These are phyloP conservation scores for Chrysochromulina tobinii DNA, from an alignment of 78 protist genomes.

Conservation along the genomic window DNA sequence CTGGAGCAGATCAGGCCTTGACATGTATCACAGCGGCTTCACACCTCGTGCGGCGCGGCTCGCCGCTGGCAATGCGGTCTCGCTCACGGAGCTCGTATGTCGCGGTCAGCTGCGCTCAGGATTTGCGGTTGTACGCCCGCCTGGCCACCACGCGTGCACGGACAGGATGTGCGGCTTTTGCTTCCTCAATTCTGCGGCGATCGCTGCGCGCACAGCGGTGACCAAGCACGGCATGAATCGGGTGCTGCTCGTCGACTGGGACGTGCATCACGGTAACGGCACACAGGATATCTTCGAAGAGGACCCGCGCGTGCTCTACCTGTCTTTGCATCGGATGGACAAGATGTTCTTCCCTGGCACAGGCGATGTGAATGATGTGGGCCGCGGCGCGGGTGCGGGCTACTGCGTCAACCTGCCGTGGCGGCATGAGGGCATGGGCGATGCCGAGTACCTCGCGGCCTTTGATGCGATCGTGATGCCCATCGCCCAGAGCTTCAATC, in stretches of 20 bases:
- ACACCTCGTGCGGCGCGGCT: not conserved
- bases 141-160: slow-evolving; percentile 72
- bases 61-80: not conserved
- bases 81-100: not conserved
- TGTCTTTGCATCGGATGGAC: slow-evolving; percentile 70
- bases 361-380: slow-evolving; percentile 43
- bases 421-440: slow-evolving; percentile 49
- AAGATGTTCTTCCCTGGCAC: slow-evolving; percentile 68
- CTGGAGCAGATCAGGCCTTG: not conserved
- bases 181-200: slow-evolving; percentile 78
- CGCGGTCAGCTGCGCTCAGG: not conserved
- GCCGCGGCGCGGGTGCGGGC: slow-evolving; percentile 14
- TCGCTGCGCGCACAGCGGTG: slow-evolving; percentile 79
- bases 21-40: not conserved
- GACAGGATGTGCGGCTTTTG: slow-evolving; percentile 71
- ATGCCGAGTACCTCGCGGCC: slow-evolving; percentile 42
- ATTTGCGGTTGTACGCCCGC: slow-evolving; percentile 68
- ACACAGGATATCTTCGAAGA: slow-evolving; percentile 76
- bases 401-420: slow-evolving; percentile 55
- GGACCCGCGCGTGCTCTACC: slow-evolving; percentile 65
- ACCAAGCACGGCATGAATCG: slow-evolving; percentile 33
- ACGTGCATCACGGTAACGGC: slow-evolving; percentile 89
- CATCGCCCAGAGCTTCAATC: slow-evolving; percentile 47
- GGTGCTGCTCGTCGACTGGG: slow-evolving; percentile 81
- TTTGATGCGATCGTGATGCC: slow-evolving; percentile 60